Evolutionary conservation across 306 rosid genomes (phyloP).

Genomic region (Betula pendula): DNA sequence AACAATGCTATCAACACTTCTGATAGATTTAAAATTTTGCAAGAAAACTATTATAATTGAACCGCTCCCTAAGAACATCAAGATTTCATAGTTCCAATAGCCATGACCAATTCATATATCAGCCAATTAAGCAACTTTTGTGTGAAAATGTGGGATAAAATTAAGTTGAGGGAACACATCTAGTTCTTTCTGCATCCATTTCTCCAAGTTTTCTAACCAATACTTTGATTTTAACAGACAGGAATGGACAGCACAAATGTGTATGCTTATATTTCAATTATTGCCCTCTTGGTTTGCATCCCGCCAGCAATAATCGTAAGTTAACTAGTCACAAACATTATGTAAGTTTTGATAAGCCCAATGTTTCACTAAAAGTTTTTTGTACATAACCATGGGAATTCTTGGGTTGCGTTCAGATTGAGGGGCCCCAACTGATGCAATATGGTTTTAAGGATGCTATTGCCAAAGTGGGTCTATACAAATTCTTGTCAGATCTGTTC

Average conservation of each 20-base stretch:
- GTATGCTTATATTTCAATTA: slow-evolving; percentile 73
- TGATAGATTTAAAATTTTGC: not conserved
- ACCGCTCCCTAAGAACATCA: not conserved
- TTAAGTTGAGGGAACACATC: not conserved
- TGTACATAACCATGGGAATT: slow-evolving; percentile 2
- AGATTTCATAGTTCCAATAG: not conserved
- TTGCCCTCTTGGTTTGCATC: slow-evolving; percentile 67
- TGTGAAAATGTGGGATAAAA: not conserved
- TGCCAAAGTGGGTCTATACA: slow-evolving; percentile 63
- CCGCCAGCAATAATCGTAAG: slow-evolving; percentile 74
- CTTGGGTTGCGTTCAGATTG: slow-evolving; percentile 56
- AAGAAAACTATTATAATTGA: not conserved
- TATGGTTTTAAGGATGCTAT: slow-evolving; percentile 66
- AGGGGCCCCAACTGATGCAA: slow-evolving; percentile 69
- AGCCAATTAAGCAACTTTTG: slow-evolving; percentile 4
- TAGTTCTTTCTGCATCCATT: not conserved
- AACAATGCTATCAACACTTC: not conserved
- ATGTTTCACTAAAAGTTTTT: not conserved
- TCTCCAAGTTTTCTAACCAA: not conserved
- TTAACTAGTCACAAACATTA: slow-evolving; percentile 5
- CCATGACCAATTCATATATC: not conserved
- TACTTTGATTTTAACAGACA: slow-evolving; percentile 43
- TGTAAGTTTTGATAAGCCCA: not conserved
- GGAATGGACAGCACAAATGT: slow-evolving; percentile 81
- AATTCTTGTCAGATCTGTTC: slow-evolving; percentile 68